Conservation (phyloP, 108 stramenopile species). For the Pseudonitzschia multiseries region DNA sequence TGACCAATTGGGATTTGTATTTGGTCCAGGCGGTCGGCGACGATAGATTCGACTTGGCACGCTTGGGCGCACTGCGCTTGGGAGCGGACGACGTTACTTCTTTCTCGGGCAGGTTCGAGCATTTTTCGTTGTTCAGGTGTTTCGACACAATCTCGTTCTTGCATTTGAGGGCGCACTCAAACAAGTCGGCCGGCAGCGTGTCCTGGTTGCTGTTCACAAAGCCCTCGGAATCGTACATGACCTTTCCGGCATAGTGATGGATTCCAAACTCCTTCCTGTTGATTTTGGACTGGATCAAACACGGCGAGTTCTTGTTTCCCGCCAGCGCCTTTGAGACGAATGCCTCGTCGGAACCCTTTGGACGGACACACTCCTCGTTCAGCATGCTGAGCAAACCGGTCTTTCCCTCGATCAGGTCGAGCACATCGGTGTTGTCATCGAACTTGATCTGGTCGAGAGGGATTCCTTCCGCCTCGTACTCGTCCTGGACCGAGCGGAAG, state of each 20-base stretch:
- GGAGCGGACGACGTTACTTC: slow-evolving; percentile 5
- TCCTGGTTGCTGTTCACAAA: slow-evolving; percentile 92
- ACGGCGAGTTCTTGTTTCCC: slow-evolving; percentile 61
- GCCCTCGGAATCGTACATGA: slow-evolving; percentile 82
- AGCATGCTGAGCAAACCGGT: slow-evolving; percentile 89
- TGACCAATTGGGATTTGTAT: slow-evolving; percentile 72
- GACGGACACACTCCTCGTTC: slow-evolving; percentile 96
- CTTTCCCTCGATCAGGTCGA: slow-evolving; percentile 93
- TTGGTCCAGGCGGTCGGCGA: slow-evolving; percentile 78
- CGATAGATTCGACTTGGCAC: slow-evolving; percentile 56
- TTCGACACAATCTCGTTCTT: slow-evolving; percentile 62
- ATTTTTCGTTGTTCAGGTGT: slow-evolving; percentile 36
- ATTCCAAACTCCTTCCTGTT: slow-evolving; percentile 82
- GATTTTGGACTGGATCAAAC: slow-evolving; percentile 50
- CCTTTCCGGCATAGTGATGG: slow-evolving; percentile 93
- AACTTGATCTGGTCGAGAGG: slow-evolving; percentile 84
- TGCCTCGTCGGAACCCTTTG: slow-evolving; percentile 83
- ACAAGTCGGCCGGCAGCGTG: slow-evolving; percentile 73
- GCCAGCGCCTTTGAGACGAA: slow-evolving; percentile 74
- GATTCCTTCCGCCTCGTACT: slow-evolving; percentile 94
- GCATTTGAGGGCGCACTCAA: slow-evolving; percentile 59
- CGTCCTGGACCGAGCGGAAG: slow-evolving; percentile 86
- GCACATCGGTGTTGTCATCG: slow-evolving; percentile 90
- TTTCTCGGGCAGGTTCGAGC: slow-evolving; percentile 32
- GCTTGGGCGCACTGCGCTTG: slow-evolving; percentile 34